Evolutionary conservation across 345 rosid species (phyloP), one percentile per base, ranked within the genome.

Genomic region (Eucalyptus lansdowneana): DNA sequence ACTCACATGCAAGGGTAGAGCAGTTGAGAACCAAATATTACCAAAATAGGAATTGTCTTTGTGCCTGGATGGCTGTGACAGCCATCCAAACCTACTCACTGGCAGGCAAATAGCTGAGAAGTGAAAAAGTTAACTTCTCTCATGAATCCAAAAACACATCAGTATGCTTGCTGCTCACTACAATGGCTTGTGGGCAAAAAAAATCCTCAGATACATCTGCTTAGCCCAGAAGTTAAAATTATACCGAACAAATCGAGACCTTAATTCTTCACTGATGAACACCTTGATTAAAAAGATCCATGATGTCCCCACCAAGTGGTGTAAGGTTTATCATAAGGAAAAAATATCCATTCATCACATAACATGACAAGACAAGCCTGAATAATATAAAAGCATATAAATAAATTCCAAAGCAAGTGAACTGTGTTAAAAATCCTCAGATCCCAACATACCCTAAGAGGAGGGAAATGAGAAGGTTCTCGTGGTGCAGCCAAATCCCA

Each of bases 401-500:
- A 80, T 27, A 86, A 50, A 88, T 25, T 42, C 25, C 24, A 42
- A 58, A 12, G 90, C 87, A 88, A 44, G 27, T 72, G 81, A 72
- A 34, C 44, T 72, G 13, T 34, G 14, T 11, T 17, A 34, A 37
- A 72, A 72, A 72, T 49, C 81, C 81, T 31, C 17, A 21, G 25
- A 88, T 87, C 86, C 62, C 21, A 51, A 62, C 89, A 45, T 90
- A 96, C 99, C 98, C 92, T 96, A 69, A 96, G 96, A 56, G 97
- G 95, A 11, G 99, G 99, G 89, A 93, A 96, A 93, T 94, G 98
- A 88, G 97, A 91, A 90, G 99, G 98, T 91, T 94, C 96, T n/a
- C 94, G 87, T 62, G 99, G 99, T 87, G 92, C 90, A 83, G 96
- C 89, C 91, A 98, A 90, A 94, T 98, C 99, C 99, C 99, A 98